A percentile compares a stretch with the other conserved stretches of the same genome.
Conservation (phyloP, 371 early-diverging fungal species). For the Mortierella sp. region DNA sequence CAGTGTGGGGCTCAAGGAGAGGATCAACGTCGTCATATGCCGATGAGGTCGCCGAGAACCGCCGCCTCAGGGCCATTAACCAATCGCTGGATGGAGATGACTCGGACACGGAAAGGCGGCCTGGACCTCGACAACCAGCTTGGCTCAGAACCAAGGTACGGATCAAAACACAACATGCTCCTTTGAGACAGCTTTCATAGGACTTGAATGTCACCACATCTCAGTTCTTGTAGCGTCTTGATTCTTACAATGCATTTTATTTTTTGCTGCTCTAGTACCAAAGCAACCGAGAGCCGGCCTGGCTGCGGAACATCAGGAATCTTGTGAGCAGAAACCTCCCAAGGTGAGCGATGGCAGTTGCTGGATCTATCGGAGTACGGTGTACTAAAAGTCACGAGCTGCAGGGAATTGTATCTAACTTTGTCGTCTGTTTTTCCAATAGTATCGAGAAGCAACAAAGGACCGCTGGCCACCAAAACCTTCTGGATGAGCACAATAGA, state of each 20-base stretch:
- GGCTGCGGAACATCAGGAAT: conserved; percentile 46
- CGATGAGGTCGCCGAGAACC: conserved; percentile 25
- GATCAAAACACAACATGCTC: background rate
- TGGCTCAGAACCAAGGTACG: conserved; percentile 47
- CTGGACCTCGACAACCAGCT: conserved; percentile 25
- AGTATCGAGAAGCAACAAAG: conserved; percentile 32
- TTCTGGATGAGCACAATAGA: conserved; percentile 38
- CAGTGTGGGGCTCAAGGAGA: conserved; percentile 14
- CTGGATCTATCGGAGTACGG: background rate
- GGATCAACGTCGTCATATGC: conserved; percentile 15
- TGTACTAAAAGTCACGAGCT: background rate
- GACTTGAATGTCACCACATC: background rate
- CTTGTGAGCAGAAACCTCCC: conserved; percentile 45
- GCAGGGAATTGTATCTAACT: background rate
- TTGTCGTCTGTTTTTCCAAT: background rate
- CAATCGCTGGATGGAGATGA: conserved; percentile 26
- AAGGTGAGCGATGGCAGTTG: conserved; percentile 15
- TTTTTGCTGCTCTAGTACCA: conserved; percentile 20
- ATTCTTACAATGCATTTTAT: background rate
- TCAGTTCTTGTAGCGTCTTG: background rate
- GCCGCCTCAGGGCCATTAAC: conserved; percentile 21
- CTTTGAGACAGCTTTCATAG: background rate
- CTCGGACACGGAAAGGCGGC: conserved; percentile 7
- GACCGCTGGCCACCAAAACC: conserved; percentile 24
- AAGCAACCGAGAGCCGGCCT: conserved; percentile 37